Conservation (phyloP, 2,329 filamentous ascomycete genomes). For the Ophiostoma tasmaniense region DNA sequence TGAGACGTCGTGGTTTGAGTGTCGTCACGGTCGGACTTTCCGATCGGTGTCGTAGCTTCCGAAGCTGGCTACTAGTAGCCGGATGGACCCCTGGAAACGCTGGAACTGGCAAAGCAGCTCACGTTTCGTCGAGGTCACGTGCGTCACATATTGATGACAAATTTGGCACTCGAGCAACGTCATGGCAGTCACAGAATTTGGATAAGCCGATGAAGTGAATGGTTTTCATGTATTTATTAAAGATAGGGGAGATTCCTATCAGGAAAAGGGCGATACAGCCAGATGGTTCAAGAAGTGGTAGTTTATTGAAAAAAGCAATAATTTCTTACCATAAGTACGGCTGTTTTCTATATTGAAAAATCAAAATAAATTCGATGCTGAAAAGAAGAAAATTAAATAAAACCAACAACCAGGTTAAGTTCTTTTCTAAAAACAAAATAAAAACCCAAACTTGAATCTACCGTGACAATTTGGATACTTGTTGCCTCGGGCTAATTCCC, state of each 20-base stretch:
- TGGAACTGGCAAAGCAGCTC: background rate
- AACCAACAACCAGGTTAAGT: background rate
- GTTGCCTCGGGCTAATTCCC: background rate
- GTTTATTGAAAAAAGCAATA: no score
- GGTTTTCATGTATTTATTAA: no score
- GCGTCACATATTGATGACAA: background rate
- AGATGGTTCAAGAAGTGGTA: no score
- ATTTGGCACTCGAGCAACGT: no score
- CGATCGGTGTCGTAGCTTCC: background rate
- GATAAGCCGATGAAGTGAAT: no score
- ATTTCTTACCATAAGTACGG: no score
- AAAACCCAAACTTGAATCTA: no score
- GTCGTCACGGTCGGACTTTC: background rate
- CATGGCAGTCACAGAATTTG: background rate
- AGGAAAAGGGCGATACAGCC: no score
- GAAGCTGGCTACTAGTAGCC: background rate
- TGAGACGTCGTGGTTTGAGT: no score
- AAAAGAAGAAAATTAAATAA: background rate
- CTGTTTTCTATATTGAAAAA: no score
- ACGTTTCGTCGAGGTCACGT: background rate
- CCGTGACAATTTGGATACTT: background rate
- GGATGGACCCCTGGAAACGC: background rate
- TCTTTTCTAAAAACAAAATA: no score
- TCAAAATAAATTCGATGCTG: background rate
- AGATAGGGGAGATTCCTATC: no score